phyloP scores from a whole-genome alignment of 2,329 filamentous ascomycete genomes.

The Colletotrichum liriopes region DNA sequence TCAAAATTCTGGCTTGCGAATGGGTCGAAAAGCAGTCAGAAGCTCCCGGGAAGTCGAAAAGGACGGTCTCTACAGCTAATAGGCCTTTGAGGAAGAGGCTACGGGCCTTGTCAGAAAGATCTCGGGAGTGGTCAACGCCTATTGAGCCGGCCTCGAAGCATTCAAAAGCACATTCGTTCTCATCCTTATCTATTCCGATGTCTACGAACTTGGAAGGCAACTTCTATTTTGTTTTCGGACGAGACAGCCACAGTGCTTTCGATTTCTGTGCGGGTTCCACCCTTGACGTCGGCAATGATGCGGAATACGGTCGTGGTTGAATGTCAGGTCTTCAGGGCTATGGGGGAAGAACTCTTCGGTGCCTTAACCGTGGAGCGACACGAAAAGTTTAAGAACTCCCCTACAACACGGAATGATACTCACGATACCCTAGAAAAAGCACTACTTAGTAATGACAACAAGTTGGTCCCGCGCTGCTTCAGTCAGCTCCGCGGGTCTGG shows the following conservation, averaged over 20 bases:
- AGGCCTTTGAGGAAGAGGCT: conserved; percentile 17
- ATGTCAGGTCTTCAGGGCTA: too few species aligned
- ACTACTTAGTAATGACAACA: background rate
- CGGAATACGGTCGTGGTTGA: background rate
- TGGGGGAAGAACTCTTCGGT: background rate
- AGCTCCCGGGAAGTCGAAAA: background rate
- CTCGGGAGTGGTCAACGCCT: background rate
- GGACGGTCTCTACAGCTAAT: background rate
- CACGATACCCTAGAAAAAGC: background rate
- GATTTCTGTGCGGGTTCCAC: background rate
- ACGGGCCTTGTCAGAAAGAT: background rate
- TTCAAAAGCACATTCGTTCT: background rate
- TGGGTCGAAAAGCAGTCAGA: conserved; percentile 47
- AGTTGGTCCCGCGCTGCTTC: background rate
- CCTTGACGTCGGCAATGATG: background rate
- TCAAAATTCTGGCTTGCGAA: conserved; percentile 60
- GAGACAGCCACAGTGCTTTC: background rate
- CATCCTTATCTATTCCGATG: background rate
- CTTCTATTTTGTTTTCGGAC: conserved; percentile 19
- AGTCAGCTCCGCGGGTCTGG: background rate
- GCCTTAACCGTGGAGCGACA: background rate
- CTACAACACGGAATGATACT: background rate
- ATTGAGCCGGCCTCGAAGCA: background rate
- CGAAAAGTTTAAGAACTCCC: background rate
- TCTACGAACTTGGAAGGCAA: background rate